Conservation (phyloP, 2,329 filamentous ascomycete species). For the Alternaria ethzedia region DNA sequence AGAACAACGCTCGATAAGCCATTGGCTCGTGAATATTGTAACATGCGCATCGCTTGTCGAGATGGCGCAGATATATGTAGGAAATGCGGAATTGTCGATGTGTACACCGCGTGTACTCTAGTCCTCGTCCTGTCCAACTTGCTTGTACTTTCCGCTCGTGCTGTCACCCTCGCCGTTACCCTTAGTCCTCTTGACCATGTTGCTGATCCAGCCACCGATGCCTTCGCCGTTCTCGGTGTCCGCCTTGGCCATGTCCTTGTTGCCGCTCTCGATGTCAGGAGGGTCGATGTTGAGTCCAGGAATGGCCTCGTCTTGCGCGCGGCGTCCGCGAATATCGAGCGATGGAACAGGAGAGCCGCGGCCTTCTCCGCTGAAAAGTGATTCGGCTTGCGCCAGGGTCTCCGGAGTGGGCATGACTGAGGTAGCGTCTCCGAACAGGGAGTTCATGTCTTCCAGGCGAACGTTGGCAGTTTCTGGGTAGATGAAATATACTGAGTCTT, state of each 20-base stretch:
- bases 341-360: conserved; percentile 78
- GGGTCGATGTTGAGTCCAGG: conserved; percentile 84
- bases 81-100: conserved; percentile 23
- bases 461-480: conserved; percentile 98
- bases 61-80: conserved; percentile 27
- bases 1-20: conserved; percentile 28
- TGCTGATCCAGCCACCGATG: conserved; percentile 72
- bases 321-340: conserved; percentile 67
- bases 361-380: conserved; percentile 70
- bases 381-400: conserved; percentile 79
- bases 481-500: conserved; percentile 81
- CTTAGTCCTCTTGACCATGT: conserved; percentile 65
- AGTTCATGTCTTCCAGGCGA: conserved; percentile 94
- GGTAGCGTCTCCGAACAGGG: conserved; percentile 90
- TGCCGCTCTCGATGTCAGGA: conserved; percentile 66
- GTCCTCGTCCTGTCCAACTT: conserved; percentile 52
- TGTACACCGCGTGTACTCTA: conserved; percentile 15
- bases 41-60: conserved; percentile 22
- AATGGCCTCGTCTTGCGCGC: conserved; percentile 65
- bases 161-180: conserved; percentile 52
- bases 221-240: conserved; percentile 57
- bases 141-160: conserved; percentile 54
- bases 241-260: conserved; percentile 50
- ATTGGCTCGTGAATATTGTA: conserved; percentile 33
- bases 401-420: conserved; percentile 81